phyloP scores from a whole-genome alignment of 2,329 filamentous ascomycete species.

The Coniochaeta prunicola region DNA sequence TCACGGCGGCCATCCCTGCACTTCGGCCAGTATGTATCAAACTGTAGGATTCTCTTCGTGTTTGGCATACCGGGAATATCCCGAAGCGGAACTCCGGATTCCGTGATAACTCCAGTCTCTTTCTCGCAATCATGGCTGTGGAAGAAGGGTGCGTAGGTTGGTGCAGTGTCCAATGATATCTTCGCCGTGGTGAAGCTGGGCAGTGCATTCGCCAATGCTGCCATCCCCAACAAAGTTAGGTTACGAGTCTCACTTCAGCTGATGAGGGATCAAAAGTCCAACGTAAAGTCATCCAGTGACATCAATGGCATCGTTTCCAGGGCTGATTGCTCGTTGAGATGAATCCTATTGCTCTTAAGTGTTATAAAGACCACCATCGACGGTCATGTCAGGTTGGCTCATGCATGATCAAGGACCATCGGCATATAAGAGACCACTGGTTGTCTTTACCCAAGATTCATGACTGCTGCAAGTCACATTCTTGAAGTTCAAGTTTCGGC shows the following conservation, averaged over 20 bases:
- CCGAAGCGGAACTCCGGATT: too few relatives aligned
- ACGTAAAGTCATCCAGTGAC: not conserved
- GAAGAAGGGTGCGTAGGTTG: not conserved
- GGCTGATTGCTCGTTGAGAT: not conserved
- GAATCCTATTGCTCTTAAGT: too few relatives aligned
- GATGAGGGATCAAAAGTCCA: not conserved
- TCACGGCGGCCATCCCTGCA: too few relatives aligned
- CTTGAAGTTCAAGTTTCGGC: not conserved
- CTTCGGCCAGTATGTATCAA: too few relatives aligned
- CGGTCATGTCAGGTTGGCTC: not conserved
- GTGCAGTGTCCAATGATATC: not conserved
- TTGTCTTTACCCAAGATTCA: not conserved
- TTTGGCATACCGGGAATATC: too few relatives aligned
- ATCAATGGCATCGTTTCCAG: not conserved
- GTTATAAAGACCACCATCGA: not conserved
- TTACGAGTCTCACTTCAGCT: not conserved
- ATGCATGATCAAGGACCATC: not conserved
- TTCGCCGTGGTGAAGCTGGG: not conserved
- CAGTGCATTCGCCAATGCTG: not conserved
- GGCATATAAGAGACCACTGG: not conserved
- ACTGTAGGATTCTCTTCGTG: too few relatives aligned
- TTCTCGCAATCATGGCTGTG: not conserved
- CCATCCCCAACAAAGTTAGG: not conserved
- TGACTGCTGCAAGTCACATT: not conserved
- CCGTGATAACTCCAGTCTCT: not conserved